Percentiles rank a stretch among this genome's conserved stretches.
Conservation (phyloP, 768 basidiomycete genomes). For the Hemileccinum rubropunctum region DNA sequence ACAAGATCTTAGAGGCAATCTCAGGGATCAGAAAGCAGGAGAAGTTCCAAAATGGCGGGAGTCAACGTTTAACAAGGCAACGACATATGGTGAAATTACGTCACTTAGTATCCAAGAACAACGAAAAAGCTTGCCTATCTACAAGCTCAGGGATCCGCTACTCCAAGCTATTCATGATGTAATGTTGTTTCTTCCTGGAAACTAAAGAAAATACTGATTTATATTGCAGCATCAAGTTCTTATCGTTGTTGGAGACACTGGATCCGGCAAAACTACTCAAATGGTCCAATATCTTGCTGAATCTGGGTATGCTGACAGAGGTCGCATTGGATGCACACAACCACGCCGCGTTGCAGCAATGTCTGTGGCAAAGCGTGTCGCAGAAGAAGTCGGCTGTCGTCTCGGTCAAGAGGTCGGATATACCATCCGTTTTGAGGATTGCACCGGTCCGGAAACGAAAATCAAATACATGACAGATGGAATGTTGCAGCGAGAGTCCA, state of each 20-base stretch:
- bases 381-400: constrained; percentile 97
- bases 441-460: constrained; percentile 95
- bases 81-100: constrained; percentile 93
- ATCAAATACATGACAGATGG: constrained; percentile 99
- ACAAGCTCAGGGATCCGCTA: constrained; percentile 87
- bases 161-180: constrained; percentile 90
- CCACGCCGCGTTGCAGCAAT: constrained; percentile 99
- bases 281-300: constrained; percentile 99
- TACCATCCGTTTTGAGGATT: constrained; percentile 98
- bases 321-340: constrained; percentile 95
- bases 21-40: constrained; percentile 79
- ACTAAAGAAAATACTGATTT: constrained; percentile 14
- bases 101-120: constrained; percentile 91
- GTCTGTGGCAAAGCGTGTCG: constrained; percentile 97
- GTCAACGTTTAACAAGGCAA: constrained; percentile 90
- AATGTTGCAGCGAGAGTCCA: constrained; percentile 95
- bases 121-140: constrained; percentile 87
- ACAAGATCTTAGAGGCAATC: constrained; percentile 81
- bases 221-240: constrained; percentile 71
- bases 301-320: constrained; percentile 85
- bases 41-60: constrained; percentile 91
- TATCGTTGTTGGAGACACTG: constrained; percentile 97
- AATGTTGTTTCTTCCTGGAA: constrained; percentile 22
- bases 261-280: constrained; percentile 98
- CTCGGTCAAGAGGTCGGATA: constrained; percentile 98